Base-by-base conservation (phyloP, 768 basidiomycete species). In the Leccinum sublutescens region DNA sequence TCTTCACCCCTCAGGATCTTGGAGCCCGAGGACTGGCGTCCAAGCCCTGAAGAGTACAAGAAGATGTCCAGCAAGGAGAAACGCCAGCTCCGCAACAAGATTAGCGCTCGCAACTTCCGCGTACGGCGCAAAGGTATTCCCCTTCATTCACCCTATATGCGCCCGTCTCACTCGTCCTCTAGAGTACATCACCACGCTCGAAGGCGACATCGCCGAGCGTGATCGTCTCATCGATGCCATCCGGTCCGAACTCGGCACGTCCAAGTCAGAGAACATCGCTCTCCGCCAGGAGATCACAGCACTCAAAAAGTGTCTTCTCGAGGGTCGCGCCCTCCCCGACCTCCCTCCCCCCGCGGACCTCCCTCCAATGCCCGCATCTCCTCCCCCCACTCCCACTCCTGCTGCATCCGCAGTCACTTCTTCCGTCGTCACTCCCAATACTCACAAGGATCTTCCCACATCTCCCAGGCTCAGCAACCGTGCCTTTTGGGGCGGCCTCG, bases 11-110 rank as follows among this genome's bases (percentile, higher is more conserved):
- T 64, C 53, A 67, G 6, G 64, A 66, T 64, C 21, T 69, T 56
- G 50, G 74, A 68, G 62, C 75, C 86, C 15, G 88, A 88, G 33
- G 89, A 93, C 64, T 93, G 91, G 89, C 82, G 91, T 52, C 93
- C 92, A 8, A 82, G 85, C 4, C 89, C 94, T 1, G 96, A 97
- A 64, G 94, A 95, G 62, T 97, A 98, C 78, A 88, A 91, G 70
- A 98, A 93, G 74, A 90, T 99, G 84, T 85, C 86, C 5, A 89
- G 87, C 68, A 98, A 96, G 77, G 95, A 98, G 79, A 98, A 98
- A 75, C 78, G 97, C 9, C 96, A 98, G 73, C 78, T 98, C 47
- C 74, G 96, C 53, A 99, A 99, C 78, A 99, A 99, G 86, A 94
- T 98, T 66, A 89, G 87, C 64, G 96, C 96, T 0, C 78, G 95